Evolutionary conservation across 306 rosid genomes (phyloP).

Genomic region (Coriaria nepalensis): DNA sequence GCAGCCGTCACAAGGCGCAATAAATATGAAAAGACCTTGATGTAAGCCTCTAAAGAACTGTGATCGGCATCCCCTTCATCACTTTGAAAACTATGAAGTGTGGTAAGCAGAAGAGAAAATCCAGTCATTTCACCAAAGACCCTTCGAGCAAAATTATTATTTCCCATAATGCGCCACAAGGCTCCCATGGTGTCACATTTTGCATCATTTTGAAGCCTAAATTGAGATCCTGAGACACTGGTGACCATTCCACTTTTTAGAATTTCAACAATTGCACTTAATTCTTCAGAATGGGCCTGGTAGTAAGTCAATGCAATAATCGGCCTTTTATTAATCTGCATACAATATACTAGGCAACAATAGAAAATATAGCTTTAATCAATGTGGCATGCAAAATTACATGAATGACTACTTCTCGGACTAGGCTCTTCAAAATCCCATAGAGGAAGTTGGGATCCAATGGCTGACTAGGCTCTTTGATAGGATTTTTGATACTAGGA

Average conservation of each 20-base stretch:
- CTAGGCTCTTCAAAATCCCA: no score
- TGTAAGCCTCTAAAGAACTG: constrained; percentile 37
- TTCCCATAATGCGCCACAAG: constrained; percentile 80
- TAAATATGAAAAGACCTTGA: constrained; percentile 56
- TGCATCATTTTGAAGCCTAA: constrained; percentile 70
- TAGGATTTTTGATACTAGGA: no score
- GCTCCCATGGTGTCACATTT: constrained; percentile 92
- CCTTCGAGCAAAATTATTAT: constrained; percentile 64
- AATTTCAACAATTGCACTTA: constrained; percentile 76
- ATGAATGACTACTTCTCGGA: background rate
- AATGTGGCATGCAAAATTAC: constrained; percentile 8
- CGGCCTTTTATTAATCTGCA: constrained; percentile 10
- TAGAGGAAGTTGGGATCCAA: no score
- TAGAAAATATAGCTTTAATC: background rate
- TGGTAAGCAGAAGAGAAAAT: constrained; percentile 91
- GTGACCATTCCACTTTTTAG: constrained; percentile 95
- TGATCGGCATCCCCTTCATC: constrained; percentile 41
- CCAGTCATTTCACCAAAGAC: constrained; percentile 97
- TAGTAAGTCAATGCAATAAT: constrained; percentile 15
- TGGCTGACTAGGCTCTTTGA: no score
- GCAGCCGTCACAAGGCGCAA: constrained; percentile 79
- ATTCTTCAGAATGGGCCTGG: constrained; percentile 94
- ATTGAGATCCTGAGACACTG: constrained; percentile 70
- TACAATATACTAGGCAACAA: constrained; percentile 13
- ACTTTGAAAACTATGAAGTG: constrained; percentile 89